Percentiles rank a stretch among this genome's conserved stretches.
Conservation (phyloP, 208 protist genomes). For the Leishmania mexicana region DNA sequence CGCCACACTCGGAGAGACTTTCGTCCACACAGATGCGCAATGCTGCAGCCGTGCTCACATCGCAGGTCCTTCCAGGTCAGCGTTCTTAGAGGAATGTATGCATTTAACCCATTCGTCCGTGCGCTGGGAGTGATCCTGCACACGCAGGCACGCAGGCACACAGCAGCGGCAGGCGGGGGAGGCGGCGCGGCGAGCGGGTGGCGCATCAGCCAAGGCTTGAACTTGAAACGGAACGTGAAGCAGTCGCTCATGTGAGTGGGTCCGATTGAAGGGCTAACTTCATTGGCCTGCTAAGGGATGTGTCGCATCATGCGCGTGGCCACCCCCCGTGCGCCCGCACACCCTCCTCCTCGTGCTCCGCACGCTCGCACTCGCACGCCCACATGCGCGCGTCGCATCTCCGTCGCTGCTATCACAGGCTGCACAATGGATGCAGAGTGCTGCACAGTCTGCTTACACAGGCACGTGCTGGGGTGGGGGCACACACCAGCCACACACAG, state of each 20-base stretch:
- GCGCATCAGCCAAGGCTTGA: not conserved
- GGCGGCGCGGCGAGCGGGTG: too few relatives aligned
- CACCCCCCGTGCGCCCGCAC: not conserved
- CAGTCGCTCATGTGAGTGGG: not conserved
- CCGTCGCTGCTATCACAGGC: constrained; percentile 30
- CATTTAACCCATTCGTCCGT: not conserved
- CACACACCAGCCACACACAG: not conserved
- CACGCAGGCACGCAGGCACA: not conserved
- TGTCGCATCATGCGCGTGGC: constrained; percentile 31
- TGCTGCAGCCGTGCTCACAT: too few relatives aligned
- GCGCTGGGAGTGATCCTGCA: too few relatives aligned
- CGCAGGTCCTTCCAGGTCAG: too few relatives aligned
- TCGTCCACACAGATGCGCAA: not conserved
- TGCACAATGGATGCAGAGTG: not conserved
- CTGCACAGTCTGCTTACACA: constrained; percentile 36
- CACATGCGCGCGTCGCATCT: constrained; percentile 7
- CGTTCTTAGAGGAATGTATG: too few relatives aligned
- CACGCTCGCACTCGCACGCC: not conserved
- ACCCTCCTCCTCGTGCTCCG: too few relatives aligned
- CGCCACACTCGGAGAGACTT: not conserved
- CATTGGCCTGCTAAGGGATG: not conserved
- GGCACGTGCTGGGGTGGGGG: constrained; percentile 9
- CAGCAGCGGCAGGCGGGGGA: not conserved
- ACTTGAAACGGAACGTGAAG: not conserved
- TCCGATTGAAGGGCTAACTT: constrained; percentile 40